Percentiles rank a stretch among this genome's conserved stretches.
These are phyloP conservation scores for Talaromyces funiculosus DNA, from an alignment of 2,329 filamentous ascomycete species.

Conservation along the genomic window DNA sequence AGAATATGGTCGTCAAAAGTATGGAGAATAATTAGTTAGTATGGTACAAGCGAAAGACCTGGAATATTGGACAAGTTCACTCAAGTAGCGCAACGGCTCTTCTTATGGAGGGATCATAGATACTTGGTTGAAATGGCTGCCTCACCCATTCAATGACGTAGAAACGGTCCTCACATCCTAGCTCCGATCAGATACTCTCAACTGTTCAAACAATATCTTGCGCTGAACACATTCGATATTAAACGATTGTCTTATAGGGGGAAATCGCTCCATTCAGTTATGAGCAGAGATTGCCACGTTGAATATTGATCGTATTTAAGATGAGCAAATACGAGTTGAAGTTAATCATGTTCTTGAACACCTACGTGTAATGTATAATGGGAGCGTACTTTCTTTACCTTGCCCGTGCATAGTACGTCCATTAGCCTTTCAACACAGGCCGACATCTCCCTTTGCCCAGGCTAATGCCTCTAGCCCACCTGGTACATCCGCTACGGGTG, in stretches of 20 bases:
- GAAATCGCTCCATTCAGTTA: background rate
- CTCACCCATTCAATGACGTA: background rate
- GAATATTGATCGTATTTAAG: background rate
- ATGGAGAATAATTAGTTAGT: background rate
- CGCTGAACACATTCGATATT: background rate
- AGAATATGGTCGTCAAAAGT: constrained; percentile 20
- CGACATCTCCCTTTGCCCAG: background rate
- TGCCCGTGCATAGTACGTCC: background rate
- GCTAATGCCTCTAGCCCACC: background rate
- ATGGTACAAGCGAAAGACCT: background rate
- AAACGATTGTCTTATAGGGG: background rate
- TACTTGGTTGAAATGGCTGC: background rate
- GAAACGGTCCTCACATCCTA: too few species aligned
- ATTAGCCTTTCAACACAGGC: background rate
- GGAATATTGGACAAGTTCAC: background rate
- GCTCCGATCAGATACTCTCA: too few species aligned
- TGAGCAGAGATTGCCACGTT: background rate
- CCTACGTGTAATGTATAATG: background rate
- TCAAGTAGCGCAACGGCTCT: background rate
- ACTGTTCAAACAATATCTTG: background rate
- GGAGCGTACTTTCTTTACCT: background rate
- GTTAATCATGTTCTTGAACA: background rate
- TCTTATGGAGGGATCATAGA: too few species aligned
- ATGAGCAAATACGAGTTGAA: background rate
- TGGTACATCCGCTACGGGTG: background rate